Base-by-base conservation (phyloP, 116 monocot species). In the Cymodocea nodosa region DNA sequence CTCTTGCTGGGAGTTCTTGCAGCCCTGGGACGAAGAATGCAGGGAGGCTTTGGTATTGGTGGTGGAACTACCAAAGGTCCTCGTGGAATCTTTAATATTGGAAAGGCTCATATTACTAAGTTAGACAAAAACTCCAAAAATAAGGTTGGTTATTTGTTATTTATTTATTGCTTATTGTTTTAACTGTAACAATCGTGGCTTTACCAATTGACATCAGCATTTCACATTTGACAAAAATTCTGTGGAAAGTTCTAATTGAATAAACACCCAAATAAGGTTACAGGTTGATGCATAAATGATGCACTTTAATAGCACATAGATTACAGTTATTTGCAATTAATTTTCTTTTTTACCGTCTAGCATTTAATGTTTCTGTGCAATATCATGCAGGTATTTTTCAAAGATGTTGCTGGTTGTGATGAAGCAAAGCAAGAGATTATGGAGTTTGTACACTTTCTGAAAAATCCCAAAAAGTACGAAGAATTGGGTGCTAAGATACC, bases 391-490 rank as follows among this genome's bases (percentile, higher is more conserved):
- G 77, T 92, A 68, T 99, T 59, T 64, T 99, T 99, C 65, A 92
- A 89, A 76, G 99, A 99, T 66, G 99, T 99, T 25, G 99, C 97
- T 76, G 99, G 99, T 20, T 99, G 99, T 71, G 99, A 99, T 67
- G 99, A 99, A 71, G 99, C 99, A 63, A 99, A 99, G 71, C 86
- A 92, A 82, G 99, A 99, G 81, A 99, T 99, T 4, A 99, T 99
- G 92, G 99, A 99, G 52, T 99, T 99, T 79, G 99, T 99, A 57
- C 89, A 99, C 71, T 99, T 99, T 51, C 77, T 99, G 2, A 82
- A 92, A 75, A 99, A 99, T 68, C 99, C 99, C 9, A 99, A 99
- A 73, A 99, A 99, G 37, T 99, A 99, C 34, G 99, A 99, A 62
- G 92, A 85, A 12, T 64, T 92, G 49, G 99, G 99, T 55, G 99